Evolutionary conservation across 2,329 filamentous ascomycete genomes (phyloP), one percentile per base, ranked within the genome.

Genomic region (Colletotrichum euphorbiae): DNA sequence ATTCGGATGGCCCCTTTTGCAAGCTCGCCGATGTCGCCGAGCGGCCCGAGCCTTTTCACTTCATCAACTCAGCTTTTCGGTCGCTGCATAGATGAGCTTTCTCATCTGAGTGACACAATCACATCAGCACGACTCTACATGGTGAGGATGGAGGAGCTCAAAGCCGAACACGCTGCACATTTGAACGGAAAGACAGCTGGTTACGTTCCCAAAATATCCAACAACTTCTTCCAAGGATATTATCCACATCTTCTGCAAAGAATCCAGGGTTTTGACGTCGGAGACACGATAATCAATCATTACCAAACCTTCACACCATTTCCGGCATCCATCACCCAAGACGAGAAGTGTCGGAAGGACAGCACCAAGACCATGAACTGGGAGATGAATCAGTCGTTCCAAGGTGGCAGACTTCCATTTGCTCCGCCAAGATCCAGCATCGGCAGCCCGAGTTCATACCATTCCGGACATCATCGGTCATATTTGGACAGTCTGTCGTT

Each of bases 401-500:
- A 43, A 6, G 33, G 15, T 28, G 11, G 43, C 40, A 58, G 36
- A 12, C 5, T 54, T 6, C 42, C 65, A 2, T 58, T 68, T 12
- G 24, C 38, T n/a, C 17, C 54, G 15, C 15, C 60, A 1, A 42
- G 60, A 9, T 13, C 61, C 6, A 65, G 17, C 21, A 40, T 68
- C 21, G 60, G 28, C 1, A 15, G 40, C 9, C 45, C 51, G 4
- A 24, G 28, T 4, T 43, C 40, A 8, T 40, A 58, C 6, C 11
- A 13, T 12, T 17, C 28, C 3, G 65, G 65, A 9, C 65, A 68
- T 33, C 55, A 56, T 12, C 33, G 65, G 6, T 68, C 65, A 1
- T 68, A 58, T 9, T 68, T 60, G 3, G 65, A 68, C 21, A 65
- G 60, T n/a, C 43, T 56, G 4, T 57, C 60, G 1, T n/a, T 67